phyloP scores from a whole-genome alignment of 139 green algal genomes.

The Asterochloris erici region DNA sequence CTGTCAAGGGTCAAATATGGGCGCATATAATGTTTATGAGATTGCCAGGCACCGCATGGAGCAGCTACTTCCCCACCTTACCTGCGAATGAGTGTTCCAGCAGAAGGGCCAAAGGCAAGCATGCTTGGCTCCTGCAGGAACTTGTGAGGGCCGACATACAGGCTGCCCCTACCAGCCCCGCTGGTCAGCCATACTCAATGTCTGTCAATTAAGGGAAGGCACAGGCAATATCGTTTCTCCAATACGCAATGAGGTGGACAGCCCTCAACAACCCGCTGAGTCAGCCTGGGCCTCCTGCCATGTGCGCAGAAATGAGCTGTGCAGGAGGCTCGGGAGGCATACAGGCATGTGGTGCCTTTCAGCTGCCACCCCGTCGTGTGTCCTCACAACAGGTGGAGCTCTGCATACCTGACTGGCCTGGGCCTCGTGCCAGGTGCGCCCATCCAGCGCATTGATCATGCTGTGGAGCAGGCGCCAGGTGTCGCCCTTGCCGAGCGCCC shows the following conservation, averaged over 20 bases:
- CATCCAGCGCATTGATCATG: constrained; percentile 15
- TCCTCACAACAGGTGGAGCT: not conserved
- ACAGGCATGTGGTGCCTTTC: not conserved
- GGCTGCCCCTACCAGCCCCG: not conserved
- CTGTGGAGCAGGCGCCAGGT: constrained; percentile 17
- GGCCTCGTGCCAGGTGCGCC: constrained; percentile 16
- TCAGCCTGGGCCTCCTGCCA: not conserved
- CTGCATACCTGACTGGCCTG: constrained; percentile 2
- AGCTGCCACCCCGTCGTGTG: not conserved
- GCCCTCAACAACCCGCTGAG: not conserved
- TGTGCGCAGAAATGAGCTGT: not conserved
- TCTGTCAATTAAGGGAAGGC: too few relatives aligned
- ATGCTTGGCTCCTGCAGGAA: not conserved
- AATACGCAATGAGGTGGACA: too few relatives aligned
- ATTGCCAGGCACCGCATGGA: not conserved
- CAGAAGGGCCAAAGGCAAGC: not conserved
- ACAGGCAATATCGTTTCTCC: too few relatives aligned
- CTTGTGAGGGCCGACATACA: not conserved
- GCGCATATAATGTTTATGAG: not conserved
- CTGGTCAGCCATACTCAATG: not conserved
- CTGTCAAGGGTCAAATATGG: too few relatives aligned
- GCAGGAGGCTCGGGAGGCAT: not conserved
- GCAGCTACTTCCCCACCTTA: not conserved
- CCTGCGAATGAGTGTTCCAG: too few relatives aligned
- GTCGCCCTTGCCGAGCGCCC: constrained; percentile 15